These are phyloP conservation scores for Lachancea lanzarotensis DNA, from an alignment of 805 yeast species.

Conservation along the genomic window DNA sequence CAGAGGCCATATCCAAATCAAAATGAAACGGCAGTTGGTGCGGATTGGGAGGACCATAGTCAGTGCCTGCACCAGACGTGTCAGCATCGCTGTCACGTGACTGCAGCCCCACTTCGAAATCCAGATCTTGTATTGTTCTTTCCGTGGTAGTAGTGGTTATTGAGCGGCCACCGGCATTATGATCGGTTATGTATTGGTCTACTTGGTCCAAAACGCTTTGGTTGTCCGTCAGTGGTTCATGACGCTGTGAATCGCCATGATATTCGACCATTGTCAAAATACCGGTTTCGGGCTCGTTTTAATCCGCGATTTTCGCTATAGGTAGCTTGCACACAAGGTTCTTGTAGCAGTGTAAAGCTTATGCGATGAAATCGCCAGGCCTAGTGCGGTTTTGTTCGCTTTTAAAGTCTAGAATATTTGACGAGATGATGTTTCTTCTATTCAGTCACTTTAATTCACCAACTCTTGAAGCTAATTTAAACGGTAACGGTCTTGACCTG, in stretches of 20 bases:
- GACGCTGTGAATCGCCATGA: constrained; percentile 4
- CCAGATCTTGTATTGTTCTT: background rate
- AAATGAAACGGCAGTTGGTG: constrained; percentile 12
- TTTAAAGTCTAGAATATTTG: background rate
- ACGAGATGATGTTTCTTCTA: too few species aligned
- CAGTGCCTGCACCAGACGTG: constrained; percentile 1
- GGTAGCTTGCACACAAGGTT: background rate
- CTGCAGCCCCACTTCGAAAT: constrained; percentile 3
- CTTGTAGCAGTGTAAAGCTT: background rate
- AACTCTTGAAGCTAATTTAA: too few species aligned
- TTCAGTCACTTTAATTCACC: too few species aligned
- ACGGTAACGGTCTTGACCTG: too few species aligned
- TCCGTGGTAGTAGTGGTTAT: background rate
- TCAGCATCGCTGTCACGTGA: constrained; percentile 1
- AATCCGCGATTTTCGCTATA: background rate
- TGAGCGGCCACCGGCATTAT: background rate
- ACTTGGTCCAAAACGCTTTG: constrained; percentile 29
- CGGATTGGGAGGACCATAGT: background rate
- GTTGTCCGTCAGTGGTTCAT: background rate
- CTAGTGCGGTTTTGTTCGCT: background rate
- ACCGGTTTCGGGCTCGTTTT: background rate
- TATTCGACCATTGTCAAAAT: background rate
- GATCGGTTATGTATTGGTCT: constrained; percentile 16
- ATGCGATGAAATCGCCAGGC: background rate
- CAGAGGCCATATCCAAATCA: constrained; percentile 13